Evolutionary conservation across 768 basidiomycete genomes (phyloP).

Genomic region (Pisolithus sp.): DNA sequence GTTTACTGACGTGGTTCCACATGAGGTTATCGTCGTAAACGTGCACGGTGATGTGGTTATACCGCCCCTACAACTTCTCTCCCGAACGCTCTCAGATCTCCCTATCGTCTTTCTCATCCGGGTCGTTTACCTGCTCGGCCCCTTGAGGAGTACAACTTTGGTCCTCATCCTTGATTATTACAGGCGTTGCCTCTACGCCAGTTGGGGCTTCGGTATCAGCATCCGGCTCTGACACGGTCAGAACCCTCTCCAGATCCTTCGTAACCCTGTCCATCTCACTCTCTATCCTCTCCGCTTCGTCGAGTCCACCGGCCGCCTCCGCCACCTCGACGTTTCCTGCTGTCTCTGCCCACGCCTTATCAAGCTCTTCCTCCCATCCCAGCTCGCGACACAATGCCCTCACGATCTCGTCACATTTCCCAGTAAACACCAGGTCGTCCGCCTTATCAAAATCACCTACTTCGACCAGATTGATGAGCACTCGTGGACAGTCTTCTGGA

Average conservation of each 20-base stretch:
- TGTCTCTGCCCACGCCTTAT: constrained; percentile 50
- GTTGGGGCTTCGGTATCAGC: not conserved
- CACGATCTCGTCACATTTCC: constrained; percentile 67
- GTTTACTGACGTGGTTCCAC: no score
- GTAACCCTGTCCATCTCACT: constrained; percentile 24
- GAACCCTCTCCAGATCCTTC: constrained; percentile 16
- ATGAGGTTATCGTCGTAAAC: no score
- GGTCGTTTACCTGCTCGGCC: no score
- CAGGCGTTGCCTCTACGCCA: not conserved
- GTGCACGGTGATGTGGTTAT: no score
- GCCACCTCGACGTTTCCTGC: constrained; percentile 20
- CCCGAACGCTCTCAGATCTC: no score
- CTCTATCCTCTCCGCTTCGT: constrained; percentile 4
- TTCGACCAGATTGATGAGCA: constrained; percentile 83
- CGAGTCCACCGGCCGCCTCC: not conserved
- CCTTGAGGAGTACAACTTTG: no score
- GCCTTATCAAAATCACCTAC: constrained; percentile 62
- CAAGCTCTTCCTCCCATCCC: constrained; percentile 68
- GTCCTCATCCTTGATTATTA: not conserved
- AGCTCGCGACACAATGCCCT: constrained; percentile 55
- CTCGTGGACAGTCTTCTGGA: constrained; percentile 55
- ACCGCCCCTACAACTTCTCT: no score
- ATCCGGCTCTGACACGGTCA: constrained; percentile 11
- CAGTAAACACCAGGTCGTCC: constrained; percentile 60
- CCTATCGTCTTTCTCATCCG: no score